These are phyloP conservation scores for Suillus clintonianus DNA, from an alignment of 768 basidiomycete genomes.

Conservation along the genomic window DNA sequence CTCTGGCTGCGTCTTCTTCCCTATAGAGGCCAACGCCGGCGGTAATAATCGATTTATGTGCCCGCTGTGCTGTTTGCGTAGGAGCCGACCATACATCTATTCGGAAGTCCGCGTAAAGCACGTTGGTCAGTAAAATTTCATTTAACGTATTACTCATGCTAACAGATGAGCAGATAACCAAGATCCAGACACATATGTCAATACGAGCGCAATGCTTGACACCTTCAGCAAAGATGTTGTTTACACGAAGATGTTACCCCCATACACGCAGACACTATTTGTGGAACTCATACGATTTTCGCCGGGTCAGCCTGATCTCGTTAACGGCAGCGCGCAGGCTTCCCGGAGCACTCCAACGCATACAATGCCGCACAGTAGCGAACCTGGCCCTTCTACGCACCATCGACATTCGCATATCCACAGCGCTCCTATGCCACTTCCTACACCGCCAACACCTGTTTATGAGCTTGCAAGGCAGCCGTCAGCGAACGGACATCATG, in stretches of 20 bases:
- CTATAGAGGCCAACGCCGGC: slow-evolving; percentile 42
- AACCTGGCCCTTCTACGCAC: slow-evolving; percentile 30
- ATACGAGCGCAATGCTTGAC: slow-evolving; percentile 74
- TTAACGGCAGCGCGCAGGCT: slow-evolving; percentile 15
- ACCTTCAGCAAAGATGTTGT: slow-evolving; percentile 72
- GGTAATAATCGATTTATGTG: slow-evolving; percentile 56
- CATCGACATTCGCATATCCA: slow-evolving; percentile 31
- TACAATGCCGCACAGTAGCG: slow-evolving; percentile 22
- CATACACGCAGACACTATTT: slow-evolving; percentile 67
- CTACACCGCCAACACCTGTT: slow-evolving; percentile 36
- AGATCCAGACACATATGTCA: slow-evolving; percentile 63
- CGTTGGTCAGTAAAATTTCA: slow-evolving; percentile 44
- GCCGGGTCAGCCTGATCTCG: slow-evolving; percentile 31
- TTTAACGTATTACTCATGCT: slow-evolving; percentile 10
- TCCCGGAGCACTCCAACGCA: slow-evolving; percentile 16
- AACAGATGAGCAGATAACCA: slow-evolving; percentile 39
- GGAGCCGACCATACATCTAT: slow-evolving; percentile 68
- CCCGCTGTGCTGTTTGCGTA: slow-evolving; percentile 77
- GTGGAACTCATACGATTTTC: slow-evolving; percentile 64
- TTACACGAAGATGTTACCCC: slow-evolving; percentile 64
- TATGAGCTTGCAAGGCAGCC: slow-evolving; percentile 33
- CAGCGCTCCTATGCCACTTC: slow-evolving; percentile 31
- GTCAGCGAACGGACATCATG: slow-evolving; percentile 34
- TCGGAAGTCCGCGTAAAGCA: slow-evolving; percentile 77
- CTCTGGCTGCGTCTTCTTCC: slow-evolving; percentile 74